A percentile compares a stretch with the other conserved stretches of the same genome.
phyloP scores from a whole-genome alignment of 2,329 filamentous ascomycete genomes.

The Tolypocladium capitatum region DNA sequence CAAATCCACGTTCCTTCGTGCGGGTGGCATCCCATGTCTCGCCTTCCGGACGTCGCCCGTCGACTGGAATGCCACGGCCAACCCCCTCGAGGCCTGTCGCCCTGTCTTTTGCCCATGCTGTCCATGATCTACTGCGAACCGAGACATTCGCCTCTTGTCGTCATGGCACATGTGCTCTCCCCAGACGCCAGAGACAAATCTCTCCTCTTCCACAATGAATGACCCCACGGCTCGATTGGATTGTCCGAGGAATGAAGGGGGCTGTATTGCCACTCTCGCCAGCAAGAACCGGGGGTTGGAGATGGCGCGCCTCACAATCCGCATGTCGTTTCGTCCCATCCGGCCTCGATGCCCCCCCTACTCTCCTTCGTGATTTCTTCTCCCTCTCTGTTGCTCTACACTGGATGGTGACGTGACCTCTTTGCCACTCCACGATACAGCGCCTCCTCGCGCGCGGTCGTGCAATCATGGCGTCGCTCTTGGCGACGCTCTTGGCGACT shows the following conservation, averaged over 20 bases:
- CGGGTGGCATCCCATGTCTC: constrained; percentile 6
- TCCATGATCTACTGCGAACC: constrained; percentile 3
- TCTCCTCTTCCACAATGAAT: constrained; percentile 11
- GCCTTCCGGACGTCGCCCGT: constrained; percentile 1
- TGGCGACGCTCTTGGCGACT: constrained; percentile 12
- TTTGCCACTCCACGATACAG: constrained; percentile 7
- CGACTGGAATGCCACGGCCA: constrained; percentile 7
- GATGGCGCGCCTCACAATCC: constrained; percentile 5
- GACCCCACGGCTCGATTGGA: constrained; percentile 8
- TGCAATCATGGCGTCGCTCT: constrained; percentile 17
- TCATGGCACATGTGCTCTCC: constrained; percentile 11
- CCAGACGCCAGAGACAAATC: constrained; percentile 3
- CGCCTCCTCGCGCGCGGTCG: constrained; percentile 9
- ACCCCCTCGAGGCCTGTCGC: background rate
- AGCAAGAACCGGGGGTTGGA: constrained; percentile 22
- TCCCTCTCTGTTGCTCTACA: constrained; percentile 2
- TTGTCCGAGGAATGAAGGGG: constrained; percentile 25
- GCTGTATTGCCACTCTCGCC: constrained; percentile 14
- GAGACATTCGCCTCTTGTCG: constrained; percentile 20
- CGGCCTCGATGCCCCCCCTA: constrained; percentile 4
- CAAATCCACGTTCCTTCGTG: background rate
- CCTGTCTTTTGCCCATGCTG: background rate
- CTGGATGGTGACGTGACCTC: constrained; percentile 6
- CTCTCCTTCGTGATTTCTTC: constrained; percentile 5
- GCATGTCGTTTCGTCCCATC: constrained; percentile 3